phyloP scores from a whole-genome alignment of 1,284 basidiomycete genomes.

The Ceratobasidium sp. region DNA sequence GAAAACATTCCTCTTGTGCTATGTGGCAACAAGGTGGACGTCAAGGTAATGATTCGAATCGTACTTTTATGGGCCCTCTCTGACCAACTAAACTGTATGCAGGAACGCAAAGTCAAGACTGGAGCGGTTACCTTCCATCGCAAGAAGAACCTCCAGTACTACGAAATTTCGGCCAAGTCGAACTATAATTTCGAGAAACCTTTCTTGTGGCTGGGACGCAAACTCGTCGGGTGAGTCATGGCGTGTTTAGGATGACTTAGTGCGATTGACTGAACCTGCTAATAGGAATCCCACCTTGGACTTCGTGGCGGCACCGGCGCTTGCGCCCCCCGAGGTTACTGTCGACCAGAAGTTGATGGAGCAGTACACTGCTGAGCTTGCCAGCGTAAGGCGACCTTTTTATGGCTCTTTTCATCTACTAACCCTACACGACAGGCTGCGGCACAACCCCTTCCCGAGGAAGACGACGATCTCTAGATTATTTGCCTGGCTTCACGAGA shows the following conservation, averaged over 20 bases:
- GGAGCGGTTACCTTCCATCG: constrained; percentile 99
- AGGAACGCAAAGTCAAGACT: constrained; percentile 99
- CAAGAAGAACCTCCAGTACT: constrained; percentile 99
- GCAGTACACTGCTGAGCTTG: constrained; percentile 86
- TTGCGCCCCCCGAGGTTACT: constrained; percentile 92
- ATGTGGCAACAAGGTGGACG: constrained; percentile 99
- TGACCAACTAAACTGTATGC: constrained; percentile 41
- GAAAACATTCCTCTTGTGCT: constrained; percentile 99
- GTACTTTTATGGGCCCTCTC: neutral
- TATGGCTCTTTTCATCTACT: neutral
- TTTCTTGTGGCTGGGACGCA: constrained; percentile 99
- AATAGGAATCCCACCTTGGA: constrained; percentile 86
- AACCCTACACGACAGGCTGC: constrained; percentile 53
- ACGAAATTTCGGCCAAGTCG: constrained; percentile 99
- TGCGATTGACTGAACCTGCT: constrained; percentile 10
- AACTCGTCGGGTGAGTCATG: constrained; percentile 89
- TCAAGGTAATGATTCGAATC: constrained; percentile 75
- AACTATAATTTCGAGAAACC: constrained; percentile 99
- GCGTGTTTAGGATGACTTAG: neutral
- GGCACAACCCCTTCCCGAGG: constrained; percentile 61
- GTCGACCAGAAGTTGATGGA: constrained; percentile 86
- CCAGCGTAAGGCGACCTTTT: constrained; percentile 53
- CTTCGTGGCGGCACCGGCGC: constrained; percentile 96
- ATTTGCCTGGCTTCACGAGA: neutral
- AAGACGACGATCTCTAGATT: constrained; percentile 57